These are phyloP conservation scores for Nakaseomyces nivariensis DNA, from an alignment of 1,139 yeast genomes.

Conservation along the genomic window DNA sequence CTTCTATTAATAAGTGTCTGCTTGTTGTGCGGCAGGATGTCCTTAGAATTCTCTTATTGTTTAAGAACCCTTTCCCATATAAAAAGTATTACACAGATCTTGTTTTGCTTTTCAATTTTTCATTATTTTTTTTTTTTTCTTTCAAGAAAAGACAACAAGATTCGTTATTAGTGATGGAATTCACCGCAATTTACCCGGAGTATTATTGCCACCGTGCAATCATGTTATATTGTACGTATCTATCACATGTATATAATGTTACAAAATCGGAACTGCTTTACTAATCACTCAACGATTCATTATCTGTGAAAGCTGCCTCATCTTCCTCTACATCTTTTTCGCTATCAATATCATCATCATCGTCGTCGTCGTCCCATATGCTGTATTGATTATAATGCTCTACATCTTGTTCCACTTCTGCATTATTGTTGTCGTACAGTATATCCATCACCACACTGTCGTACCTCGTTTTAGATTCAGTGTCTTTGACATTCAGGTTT, in stretches of 20 bases:
- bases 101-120: neutral
- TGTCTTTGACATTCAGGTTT: slow-evolving; percentile 10
- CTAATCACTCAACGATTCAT: slow-evolving; percentile 5
- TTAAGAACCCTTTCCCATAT: neutral
- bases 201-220: neutral
- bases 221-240: neutral
- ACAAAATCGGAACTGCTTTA: neutral
- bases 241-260: neutral
- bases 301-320: slow-evolving; percentile 4
- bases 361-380: slow-evolving; percentile 10
- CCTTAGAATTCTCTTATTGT: neutral
- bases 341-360: neutral
- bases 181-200: neutral
- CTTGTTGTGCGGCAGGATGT: neutral
- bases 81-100: neutral
- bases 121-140: neutral
- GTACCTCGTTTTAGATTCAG: slow-evolving; percentile 9
- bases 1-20: neutral
- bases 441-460: slow-evolving; percentile 18
- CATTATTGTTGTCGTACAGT: slow-evolving; percentile 4
- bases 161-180: neutral
- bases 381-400: slow-evolving; percentile 4
- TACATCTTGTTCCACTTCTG: slow-evolving; percentile 5
- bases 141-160: neutral
- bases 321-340: slow-evolving; percentile 9